Evolutionary conservation across 2,329 filamentous ascomycete species (phyloP).

Genomic region (Fusarium foetens): DNA sequence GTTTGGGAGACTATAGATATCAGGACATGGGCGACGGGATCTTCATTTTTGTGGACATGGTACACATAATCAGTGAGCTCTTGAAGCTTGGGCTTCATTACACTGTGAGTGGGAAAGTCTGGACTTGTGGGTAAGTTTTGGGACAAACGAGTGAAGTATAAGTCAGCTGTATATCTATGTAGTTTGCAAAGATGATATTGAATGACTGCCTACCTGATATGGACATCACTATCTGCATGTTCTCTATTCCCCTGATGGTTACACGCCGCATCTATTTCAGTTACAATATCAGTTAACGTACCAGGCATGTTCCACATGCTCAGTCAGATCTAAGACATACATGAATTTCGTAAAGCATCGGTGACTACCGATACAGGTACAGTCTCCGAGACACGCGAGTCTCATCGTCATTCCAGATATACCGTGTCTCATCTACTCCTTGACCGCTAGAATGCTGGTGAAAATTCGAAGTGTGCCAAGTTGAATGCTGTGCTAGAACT

Average conservation of each 20-base stretch:
- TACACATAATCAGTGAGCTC: constrained; percentile 10
- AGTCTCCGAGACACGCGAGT: constrained; percentile 25
- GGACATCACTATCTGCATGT: not conserved
- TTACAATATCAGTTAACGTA: not conserved
- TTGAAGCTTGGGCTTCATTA: not conserved
- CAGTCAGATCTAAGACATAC: constrained; percentile 9
- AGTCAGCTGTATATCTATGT: constrained; percentile 10
- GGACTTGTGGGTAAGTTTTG: not conserved
- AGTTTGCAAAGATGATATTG: constrained; percentile 1
- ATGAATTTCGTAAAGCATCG: not conserved
- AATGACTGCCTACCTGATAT: not conserved
- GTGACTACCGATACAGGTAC: not conserved
- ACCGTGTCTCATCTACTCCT: not conserved
- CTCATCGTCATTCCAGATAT: constrained; percentile 25
- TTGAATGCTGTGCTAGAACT: not conserved
- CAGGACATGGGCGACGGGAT: constrained; percentile 12
- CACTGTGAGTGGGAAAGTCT: not conserved
- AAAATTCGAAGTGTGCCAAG: not conserved
- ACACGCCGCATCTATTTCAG: not conserved
- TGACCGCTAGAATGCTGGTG: constrained; percentile 7
- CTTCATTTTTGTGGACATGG: not conserved
- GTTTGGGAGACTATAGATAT: constrained; percentile 13
- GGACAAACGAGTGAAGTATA: not conserved
- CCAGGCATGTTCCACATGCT: not conserved
- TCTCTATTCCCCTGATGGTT: not conserved